These are phyloP conservation scores for Lactarius trivialis DNA, from an alignment of 768 basidiomycete genomes.

Conservation along the genomic window DNA sequence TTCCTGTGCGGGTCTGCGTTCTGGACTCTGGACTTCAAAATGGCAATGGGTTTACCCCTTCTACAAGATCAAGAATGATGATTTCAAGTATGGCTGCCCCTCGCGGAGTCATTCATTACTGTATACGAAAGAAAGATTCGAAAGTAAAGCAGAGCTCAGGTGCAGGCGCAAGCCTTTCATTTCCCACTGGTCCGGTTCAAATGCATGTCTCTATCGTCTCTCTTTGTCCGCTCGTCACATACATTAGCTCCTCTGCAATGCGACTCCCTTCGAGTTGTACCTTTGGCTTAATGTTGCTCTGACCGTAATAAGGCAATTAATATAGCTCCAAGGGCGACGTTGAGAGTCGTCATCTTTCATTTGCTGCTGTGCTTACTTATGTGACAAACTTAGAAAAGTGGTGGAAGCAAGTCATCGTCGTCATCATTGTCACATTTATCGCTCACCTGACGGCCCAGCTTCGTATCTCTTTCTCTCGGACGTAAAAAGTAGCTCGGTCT, in stretches of 20 bases:
- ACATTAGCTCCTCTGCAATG: neutral
- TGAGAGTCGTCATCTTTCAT: neutral
- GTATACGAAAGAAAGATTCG: neutral
- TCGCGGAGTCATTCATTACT: neutral
- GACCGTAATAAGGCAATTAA: constrained; percentile 6
- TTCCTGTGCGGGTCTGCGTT: constrained; percentile 1
- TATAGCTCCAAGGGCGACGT: neutral
- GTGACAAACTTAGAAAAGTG: neutral
- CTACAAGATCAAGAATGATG: neutral
- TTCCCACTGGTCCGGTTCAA: neutral
- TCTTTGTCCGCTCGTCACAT: neutral
- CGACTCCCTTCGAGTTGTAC: neutral
- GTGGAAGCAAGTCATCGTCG: neutral
- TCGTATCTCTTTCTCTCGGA: neutral
- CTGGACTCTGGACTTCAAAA: constrained; percentile 9
- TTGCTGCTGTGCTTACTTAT: neutral
- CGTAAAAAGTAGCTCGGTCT: neutral
- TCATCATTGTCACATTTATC: neutral
- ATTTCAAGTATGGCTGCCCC: neutral
- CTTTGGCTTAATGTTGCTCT: neutral
- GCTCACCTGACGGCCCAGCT: neutral
- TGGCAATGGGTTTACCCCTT: constrained; percentile 2
- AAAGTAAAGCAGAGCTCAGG: neutral
- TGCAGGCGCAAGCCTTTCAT: constrained; percentile 1
- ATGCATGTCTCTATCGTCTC: neutral